A percentile compares a stretch with the other conserved stretches of the same genome.
These are phyloP conservation scores for Phytopythium kandeliae DNA, from an alignment of 352 stramenopile species.

Conservation along the genomic window DNA sequence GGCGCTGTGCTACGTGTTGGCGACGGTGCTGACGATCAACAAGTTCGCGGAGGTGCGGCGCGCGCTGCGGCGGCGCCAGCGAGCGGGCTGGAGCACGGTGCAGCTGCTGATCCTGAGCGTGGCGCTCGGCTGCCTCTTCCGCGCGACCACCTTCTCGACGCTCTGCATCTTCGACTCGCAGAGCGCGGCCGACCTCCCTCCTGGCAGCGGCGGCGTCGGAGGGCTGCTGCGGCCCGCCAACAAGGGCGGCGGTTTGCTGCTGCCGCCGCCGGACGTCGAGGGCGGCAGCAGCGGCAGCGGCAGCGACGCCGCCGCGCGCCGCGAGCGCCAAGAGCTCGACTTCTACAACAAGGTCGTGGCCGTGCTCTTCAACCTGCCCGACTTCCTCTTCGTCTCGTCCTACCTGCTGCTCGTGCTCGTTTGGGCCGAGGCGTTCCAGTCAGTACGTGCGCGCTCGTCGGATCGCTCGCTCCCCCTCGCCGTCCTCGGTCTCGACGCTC, in stretches of 20 bases:
- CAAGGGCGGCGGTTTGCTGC: slow-evolving; percentile 8
- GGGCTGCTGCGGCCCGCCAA: slow-evolving; percentile 9
- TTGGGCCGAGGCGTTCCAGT: slow-evolving; percentile 88
- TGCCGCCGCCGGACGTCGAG: slow-evolving; percentile 10
- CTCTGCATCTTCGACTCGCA: slow-evolving; percentile 87
- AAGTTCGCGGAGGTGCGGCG: slow-evolving; percentile 71
- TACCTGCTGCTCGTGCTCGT: slow-evolving; percentile 90
- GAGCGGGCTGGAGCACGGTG: slow-evolving; percentile 72
- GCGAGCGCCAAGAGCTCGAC: slow-evolving; percentile 60
- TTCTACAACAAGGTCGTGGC: slow-evolving; percentile 90
- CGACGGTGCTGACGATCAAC: slow-evolving; percentile 71
- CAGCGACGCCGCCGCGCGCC: slow-evolving; percentile 10
- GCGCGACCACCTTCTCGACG: slow-evolving; percentile 81
- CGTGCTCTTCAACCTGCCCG: slow-evolving; percentile 90
- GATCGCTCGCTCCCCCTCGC: background rate
- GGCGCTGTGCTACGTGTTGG: slow-evolving; percentile 82
- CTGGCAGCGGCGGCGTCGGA: slow-evolving; percentile 15
- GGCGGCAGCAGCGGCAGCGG: slow-evolving; percentile 10
- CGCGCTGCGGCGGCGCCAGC: slow-evolving; percentile 57
- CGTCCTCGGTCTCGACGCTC: too few relatives aligned
- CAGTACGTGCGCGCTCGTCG: slow-evolving; percentile 26
- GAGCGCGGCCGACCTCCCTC: slow-evolving; percentile 34
- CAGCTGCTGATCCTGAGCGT: slow-evolving; percentile 81
- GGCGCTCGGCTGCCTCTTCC: slow-evolving; percentile 82
- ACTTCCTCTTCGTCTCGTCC: slow-evolving; percentile 89